Conservation (phyloP, 2,329 filamentous ascomycete species). For the Pseudocercospora musae region DNA sequence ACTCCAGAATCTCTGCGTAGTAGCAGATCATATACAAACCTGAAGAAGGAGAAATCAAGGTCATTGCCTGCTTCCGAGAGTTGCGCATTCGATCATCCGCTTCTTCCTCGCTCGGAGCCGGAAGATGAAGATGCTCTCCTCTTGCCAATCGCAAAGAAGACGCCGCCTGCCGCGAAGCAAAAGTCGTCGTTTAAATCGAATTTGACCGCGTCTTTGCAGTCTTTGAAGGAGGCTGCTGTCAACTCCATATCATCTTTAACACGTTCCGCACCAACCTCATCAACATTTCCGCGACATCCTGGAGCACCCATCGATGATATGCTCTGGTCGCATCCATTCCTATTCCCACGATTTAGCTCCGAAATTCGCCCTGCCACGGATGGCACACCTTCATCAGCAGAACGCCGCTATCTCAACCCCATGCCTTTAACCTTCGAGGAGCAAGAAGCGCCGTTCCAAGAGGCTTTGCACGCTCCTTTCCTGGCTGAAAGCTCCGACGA, state of each 20-base stretch:
- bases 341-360: conserved; percentile 57
- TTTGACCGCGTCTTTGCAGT: conserved; percentile 59
- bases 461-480: conserved; percentile 36
- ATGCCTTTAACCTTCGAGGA: conserved; percentile 41
- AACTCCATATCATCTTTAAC: conserved; percentile 58
- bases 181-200: conserved; percentile 59
- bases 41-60: conserved; percentile 48
- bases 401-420: conserved; percentile 61
- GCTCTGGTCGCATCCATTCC: conserved; percentile 56
- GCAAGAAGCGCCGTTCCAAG: conserved; percentile 37
- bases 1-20: conserved; percentile 41
- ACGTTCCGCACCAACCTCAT: conserved; percentile 33
- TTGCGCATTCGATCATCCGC: conserved; percentile 56
- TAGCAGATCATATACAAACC: conserved; percentile 34
- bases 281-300: conserved; percentile 10
- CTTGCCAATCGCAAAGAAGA: conserved; percentile 26
- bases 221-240: conserved; percentile 56
- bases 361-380: conserved; percentile 58
- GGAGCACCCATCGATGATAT: conserved; percentile 48
- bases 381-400: conserved; percentile 52
- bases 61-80: conserved; percentile 51
- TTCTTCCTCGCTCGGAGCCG: conserved; percentile 42
- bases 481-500: conserved; percentile 35
- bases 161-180: conserved; percentile 40
- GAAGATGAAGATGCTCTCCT: conserved; percentile 35